These are phyloP conservation scores for Russula sp. DNA, from an alignment of 768 basidiomycete genomes.

Conservation along the genomic window DNA sequence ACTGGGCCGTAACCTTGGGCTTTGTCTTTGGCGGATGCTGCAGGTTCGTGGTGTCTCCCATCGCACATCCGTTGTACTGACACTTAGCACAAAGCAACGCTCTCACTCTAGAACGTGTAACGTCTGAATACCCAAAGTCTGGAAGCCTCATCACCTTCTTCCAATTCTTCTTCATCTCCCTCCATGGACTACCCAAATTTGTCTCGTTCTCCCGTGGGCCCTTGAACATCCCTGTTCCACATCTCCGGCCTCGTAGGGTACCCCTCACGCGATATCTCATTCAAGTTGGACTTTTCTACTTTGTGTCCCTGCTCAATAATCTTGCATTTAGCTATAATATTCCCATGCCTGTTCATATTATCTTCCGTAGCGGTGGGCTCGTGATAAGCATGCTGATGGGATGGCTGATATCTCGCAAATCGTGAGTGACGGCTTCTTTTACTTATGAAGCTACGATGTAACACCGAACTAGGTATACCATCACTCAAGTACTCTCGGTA, in stretches of 20 bases:
- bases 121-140: constrained; percentile 55
- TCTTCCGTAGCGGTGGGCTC: constrained; percentile 85
- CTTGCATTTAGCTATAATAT: constrained; percentile 81
- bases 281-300: constrained; percentile 78
- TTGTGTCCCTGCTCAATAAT: constrained; percentile 80
- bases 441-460: constrained; percentile 9
- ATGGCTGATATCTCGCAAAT: constrained; percentile 55
- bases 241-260: constrained; percentile 54
- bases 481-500: constrained; percentile 62
- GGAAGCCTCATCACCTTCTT: constrained; percentile 84
- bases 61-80: neutral
- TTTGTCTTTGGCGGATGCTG: constrained; percentile 91
- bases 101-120: constrained; percentile 67
- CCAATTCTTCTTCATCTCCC: constrained; percentile 73
- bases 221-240: constrained; percentile 30
- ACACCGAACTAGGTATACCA: constrained; percentile 43
- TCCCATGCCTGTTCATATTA: constrained; percentile 90
- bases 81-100: constrained; percentile 50
- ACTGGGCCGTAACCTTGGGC: constrained; percentile 60
- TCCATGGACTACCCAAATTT: constrained; percentile 65
- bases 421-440: constrained; percentile 34
- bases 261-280: constrained; percentile 66
- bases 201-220: constrained; percentile 25
- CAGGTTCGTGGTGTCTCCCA: constrained; percentile 36
- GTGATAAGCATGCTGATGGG: constrained; percentile 80